Base-by-base conservation (phyloP, 192 early-diverging fungal species). In the Chytriomyces confervae region DNA sequence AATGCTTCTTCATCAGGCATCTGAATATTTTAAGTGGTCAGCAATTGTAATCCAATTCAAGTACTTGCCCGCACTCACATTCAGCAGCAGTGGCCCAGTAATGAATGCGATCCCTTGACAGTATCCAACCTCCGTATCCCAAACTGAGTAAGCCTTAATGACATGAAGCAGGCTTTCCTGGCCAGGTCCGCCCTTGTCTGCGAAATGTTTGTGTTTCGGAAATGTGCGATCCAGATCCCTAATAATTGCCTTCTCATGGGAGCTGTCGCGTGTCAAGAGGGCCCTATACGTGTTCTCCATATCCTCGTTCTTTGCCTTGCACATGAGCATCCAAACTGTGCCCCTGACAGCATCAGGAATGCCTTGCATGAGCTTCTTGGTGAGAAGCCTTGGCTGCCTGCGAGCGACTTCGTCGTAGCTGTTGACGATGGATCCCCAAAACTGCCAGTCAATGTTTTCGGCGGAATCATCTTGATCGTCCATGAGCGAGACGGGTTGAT, bases 1-100 rank as follows among this genome's bases (percentile, higher is more conserved):
- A 99, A 99, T 0, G 97, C 94, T 81, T 98, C 95, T 80, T 96
- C 96, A 63, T 97, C 97, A 20, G 96, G 95, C 96, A 96, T 98
- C 94, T 95, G 82, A 9, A 20, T 61, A 50, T 69, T 43, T 61
- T 50, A 49, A 43, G 67, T 50, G 44, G 27, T 43, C 7, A 45
- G 27, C 5, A 29, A 8, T 13, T 18, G 50, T 5, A 61, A 3
- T 50, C 13, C 9, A 50, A 3, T n/a, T 36, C 3, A 1, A n/a
- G 7, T 18, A 27, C 24, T 0, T 27, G 24, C 0, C 24, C 24
- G 29, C 10, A 85, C 86, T 85, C 89, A 94, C 95, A 81, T 97
- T 94, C 46, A 97, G 76, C 57, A 99, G 83, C 79, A 99, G 68
- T 7, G 96, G 93, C 0, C 94, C 97, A 23, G 94, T 94, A 27